These are phyloP conservation scores for Cyberlindnera maclurae DNA, from an alignment of 805 yeast species.

Conservation along the genomic window DNA sequence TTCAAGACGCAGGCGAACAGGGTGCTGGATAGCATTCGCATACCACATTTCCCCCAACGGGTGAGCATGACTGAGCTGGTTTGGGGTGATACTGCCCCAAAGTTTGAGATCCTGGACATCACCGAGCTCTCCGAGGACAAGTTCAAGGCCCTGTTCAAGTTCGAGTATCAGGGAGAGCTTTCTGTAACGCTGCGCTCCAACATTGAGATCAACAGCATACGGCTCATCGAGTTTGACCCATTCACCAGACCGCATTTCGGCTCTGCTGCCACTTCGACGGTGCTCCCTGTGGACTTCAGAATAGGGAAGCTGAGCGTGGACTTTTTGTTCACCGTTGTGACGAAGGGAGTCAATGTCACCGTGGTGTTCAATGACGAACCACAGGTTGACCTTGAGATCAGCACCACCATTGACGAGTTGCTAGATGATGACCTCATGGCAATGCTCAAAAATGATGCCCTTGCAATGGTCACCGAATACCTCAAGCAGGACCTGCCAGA, in stretches of 20 bases:
- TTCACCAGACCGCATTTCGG: constrained; percentile 23
- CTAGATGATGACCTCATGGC: constrained; percentile 20
- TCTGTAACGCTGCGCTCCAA: constrained; percentile 14
- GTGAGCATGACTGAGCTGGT: constrained; percentile 12
- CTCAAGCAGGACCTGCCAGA: constrained; percentile 21
- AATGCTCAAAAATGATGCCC: constrained; percentile 16
- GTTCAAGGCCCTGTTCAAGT: constrained; percentile 21
- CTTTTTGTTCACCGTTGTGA: constrained; percentile 17
- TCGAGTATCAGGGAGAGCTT: constrained; percentile 19
- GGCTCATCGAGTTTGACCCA: constrained; percentile 19
- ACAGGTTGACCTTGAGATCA: constrained; percentile 15
- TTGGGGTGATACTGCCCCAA: constrained; percentile 15
- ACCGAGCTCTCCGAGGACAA: constrained; percentile 14
- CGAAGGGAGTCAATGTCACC: constrained; percentile 15
- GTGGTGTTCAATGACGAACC: constrained; percentile 23
- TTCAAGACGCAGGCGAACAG: constrained; percentile 18
- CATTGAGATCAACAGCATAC: constrained; percentile 21
- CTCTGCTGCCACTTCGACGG: constrained; percentile 17
- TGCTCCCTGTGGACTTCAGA: constrained; percentile 21
- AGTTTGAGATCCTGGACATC: constrained; percentile 18
- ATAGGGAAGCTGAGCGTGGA: constrained; percentile 15
- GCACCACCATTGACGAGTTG: constrained; percentile 22
- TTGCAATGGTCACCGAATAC: constrained; percentile 13
- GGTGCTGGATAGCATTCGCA: constrained; percentile 12
- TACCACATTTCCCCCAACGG: constrained; percentile 16